These are phyloP conservation scores for Hanseniaspora taiwanica DNA, from an alignment of 805 yeast genomes.

Conservation along the genomic window DNA sequence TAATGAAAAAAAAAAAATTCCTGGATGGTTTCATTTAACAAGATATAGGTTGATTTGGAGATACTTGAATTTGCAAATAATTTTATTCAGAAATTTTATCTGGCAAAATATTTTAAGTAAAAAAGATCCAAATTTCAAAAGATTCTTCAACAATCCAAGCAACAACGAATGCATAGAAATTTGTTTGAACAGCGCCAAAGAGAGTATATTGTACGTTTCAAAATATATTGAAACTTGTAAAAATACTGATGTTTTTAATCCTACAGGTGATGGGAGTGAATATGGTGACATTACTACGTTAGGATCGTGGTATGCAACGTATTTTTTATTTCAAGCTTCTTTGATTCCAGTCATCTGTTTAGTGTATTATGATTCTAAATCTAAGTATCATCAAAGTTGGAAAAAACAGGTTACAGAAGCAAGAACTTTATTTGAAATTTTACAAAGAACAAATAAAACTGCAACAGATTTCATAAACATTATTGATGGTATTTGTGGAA, in stretches of 20 bases:
- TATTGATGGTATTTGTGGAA: slow-evolving; percentile 6
- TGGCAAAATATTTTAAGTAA: slow-evolving; percentile 36
- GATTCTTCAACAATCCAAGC: slow-evolving; percentile 24
- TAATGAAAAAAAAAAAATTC: slow-evolving; percentile 11
- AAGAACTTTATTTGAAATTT: background rate
- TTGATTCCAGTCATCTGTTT: slow-evolving; percentile 33
- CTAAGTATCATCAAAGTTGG: slow-evolving; percentile 5
- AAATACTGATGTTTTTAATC: too few relatives aligned
- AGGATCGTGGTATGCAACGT: slow-evolving; percentile 45
- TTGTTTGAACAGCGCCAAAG: slow-evolving; percentile 39
- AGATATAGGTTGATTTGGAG: slow-evolving; percentile 46
- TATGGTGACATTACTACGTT: slow-evolving; percentile 1
- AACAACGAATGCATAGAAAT: slow-evolving; percentile 36
- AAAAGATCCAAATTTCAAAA: slow-evolving; percentile 21
- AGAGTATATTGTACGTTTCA: slow-evolving; percentile 37
- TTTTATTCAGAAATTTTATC: slow-evolving; percentile 42
- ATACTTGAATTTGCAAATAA: slow-evolving; percentile 40
- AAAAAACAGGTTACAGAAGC: slow-evolving; percentile 4
- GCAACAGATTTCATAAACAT: slow-evolving; percentile 5
- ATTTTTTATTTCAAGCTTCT: slow-evolving; percentile 50
- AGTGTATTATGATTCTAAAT: slow-evolving; percentile 5
- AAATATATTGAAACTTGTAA: slow-evolving; percentile 19
- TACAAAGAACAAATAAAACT: slow-evolving; percentile 4
- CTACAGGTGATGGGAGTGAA: too few relatives aligned
- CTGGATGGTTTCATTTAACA: slow-evolving; percentile 42